Percentiles rank a stretch among this genome's conserved stretches.
These are phyloP conservation scores for Aspergillus ibericus DNA, from an alignment of 2,329 filamentous ascomycete genomes.

Conservation along the genomic window DNA sequence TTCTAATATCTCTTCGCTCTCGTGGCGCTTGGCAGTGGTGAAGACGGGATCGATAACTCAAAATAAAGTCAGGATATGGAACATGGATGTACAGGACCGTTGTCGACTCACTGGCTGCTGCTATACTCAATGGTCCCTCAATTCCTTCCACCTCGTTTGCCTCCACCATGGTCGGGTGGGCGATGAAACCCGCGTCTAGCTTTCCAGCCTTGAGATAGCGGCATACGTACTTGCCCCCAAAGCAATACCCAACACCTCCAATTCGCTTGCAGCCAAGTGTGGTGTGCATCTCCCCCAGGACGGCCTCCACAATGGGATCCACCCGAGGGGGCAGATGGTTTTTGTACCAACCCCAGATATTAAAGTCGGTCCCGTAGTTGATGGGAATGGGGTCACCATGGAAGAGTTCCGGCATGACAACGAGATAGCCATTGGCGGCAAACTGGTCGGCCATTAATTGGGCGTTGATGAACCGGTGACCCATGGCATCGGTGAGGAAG, in stretches of 20 bases:
- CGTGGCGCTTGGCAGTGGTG: slow-evolving; percentile 58
- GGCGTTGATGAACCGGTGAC: slow-evolving; percentile 53
- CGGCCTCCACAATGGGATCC: slow-evolving; percentile 50
- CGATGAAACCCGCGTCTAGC: slow-evolving; percentile 20
- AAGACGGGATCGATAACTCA: slow-evolving; percentile 61
- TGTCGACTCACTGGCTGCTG: slow-evolving; percentile 15
- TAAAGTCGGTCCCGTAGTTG: slow-evolving; percentile 52
- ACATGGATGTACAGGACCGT: not conserved
- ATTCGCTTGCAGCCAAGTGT: slow-evolving; percentile 27
- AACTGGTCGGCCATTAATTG: slow-evolving; percentile 68
- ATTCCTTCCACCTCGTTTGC: slow-evolving; percentile 15
- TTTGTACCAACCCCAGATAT: slow-evolving; percentile 45
- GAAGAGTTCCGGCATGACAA: slow-evolving; percentile 68
- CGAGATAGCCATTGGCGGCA: slow-evolving; percentile 67
- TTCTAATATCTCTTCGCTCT: slow-evolving; percentile 59
- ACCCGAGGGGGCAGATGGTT: slow-evolving; percentile 43
- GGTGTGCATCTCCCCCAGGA: slow-evolving; percentile 38
- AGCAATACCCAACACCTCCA: slow-evolving; percentile 52
- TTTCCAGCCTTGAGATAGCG: slow-evolving; percentile 16
- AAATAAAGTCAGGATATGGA: not conserved
- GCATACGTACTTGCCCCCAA: slow-evolving; percentile 54
- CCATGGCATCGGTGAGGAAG: slow-evolving; percentile 57
- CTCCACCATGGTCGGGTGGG: slow-evolving; percentile 22
- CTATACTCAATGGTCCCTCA: slow-evolving; percentile 21
- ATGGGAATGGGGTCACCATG: slow-evolving; percentile 60